Percentiles rank a stretch among this genome's conserved stretches.
These are phyloP conservation scores for Globisporangium parvum DNA, from an alignment of 352 stramenopile genomes.

Conservation along the genomic window DNA sequence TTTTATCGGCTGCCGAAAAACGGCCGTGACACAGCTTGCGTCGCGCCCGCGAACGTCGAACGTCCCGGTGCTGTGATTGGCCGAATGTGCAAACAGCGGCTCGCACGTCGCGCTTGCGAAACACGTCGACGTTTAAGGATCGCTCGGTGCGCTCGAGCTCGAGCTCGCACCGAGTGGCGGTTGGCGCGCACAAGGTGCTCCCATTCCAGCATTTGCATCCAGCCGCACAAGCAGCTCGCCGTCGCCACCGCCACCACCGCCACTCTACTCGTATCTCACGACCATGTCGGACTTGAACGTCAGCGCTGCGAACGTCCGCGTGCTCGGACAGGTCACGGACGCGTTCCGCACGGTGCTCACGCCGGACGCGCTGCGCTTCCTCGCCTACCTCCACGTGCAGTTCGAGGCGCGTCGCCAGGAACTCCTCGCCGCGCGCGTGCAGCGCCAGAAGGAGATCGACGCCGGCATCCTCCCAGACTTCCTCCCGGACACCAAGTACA, in stretches of 20 bases:
- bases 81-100: conserved; percentile 12
- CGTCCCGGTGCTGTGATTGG: conserved; percentile 10
- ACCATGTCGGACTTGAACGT: conserved; percentile 44
- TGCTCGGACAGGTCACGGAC: conserved; percentile 78
- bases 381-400: conserved; percentile 85
- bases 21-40: too few relatives aligned
- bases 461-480: conserved; percentile 86
- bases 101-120: conserved; percentile 6
- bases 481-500: conserved; percentile 75
- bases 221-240: too few relatives aligned
- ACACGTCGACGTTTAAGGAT: conserved; percentile 12
- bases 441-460: conserved; percentile 80
- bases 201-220: too few relatives aligned
- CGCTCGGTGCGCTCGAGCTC: background rate
- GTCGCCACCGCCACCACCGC: too few relatives aligned
- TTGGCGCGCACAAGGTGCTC: too few relatives aligned
- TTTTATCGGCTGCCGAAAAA: too few relatives aligned
- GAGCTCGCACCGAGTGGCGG: too few relatives aligned
- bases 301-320: conserved; percentile 66
- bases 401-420: conserved; percentile 71
- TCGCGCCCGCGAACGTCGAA: too few relatives aligned
- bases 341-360: conserved; percentile 82
- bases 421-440: conserved; percentile 39
- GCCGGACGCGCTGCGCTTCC: conserved; percentile 88
- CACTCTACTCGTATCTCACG: background rate